Evolutionary conservation across 495 filamentous ascomycete species (phyloP).

Genomic region (Aspergillus diversus): DNA sequence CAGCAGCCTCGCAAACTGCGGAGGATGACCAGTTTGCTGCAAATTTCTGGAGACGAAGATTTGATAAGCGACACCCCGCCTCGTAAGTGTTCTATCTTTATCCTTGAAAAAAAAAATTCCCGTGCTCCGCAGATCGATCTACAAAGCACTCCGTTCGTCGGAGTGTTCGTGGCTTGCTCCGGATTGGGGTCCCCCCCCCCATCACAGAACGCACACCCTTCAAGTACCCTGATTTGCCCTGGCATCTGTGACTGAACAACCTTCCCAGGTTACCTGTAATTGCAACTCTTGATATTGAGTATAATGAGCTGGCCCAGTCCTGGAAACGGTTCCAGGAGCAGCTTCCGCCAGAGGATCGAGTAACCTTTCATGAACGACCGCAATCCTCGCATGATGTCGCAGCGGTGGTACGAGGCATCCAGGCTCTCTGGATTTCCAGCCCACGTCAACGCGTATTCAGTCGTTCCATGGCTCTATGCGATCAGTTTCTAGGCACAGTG

Average conservation of each 20-base stretch:
- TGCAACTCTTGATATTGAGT: conserved; percentile 49
- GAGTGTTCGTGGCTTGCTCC: background rate
- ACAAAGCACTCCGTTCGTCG: background rate
- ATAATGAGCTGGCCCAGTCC: conserved; percentile 45
- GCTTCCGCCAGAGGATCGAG: conserved; percentile 37
- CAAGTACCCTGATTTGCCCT: background rate
- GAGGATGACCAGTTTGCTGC: conserved; percentile 22
- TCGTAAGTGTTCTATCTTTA: conserved; percentile 24
- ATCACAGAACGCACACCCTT: background rate
- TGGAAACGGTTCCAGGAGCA: conserved; percentile 48
- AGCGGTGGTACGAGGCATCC: conserved; percentile 33
- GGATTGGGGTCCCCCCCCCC: too few species aligned
- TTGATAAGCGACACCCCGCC: conserved; percentile 26
- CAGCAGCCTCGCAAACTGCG: conserved; percentile 16
- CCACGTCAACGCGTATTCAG: conserved; percentile 37
- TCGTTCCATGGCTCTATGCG: conserved; percentile 36
- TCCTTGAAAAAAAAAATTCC: background rate
- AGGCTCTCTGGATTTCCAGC: conserved; percentile 37
- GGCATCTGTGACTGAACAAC: conserved; percentile 2
- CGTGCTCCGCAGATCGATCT: background rate
- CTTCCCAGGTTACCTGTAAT: conserved; percentile 36
- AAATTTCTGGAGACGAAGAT: conserved; percentile 29
- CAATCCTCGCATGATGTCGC: conserved; percentile 40
- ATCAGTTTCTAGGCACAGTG: conserved; percentile 41
- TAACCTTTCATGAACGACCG: conserved; percentile 39